Evolutionary conservation across 768 basidiomycete genomes (phyloP), one percentile per base, ranked within the genome.

Genomic region (Asterophora parasitica): DNA sequence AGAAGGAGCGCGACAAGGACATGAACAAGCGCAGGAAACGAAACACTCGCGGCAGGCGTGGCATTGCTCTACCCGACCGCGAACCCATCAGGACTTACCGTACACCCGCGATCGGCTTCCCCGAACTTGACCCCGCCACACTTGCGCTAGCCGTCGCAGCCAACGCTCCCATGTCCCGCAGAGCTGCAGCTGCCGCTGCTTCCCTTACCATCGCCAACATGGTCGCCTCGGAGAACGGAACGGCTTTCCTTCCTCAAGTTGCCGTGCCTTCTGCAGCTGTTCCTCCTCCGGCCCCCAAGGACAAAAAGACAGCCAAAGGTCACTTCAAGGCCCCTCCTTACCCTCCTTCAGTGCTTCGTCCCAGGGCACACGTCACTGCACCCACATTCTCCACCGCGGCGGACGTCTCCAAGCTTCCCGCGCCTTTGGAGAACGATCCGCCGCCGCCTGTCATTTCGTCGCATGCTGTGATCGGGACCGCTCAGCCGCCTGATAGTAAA

Each of bases 1-100:
- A 99, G 64, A 88, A 86, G 62, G 93, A 96, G 52, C 79, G 92
- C 50, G 96, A 99, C 65, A 92, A 93, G 69, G 93, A 97, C 55
- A 75, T 87, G 56, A 88, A 81, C 56, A 87, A 85, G 62, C 83
- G 92, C 51, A 73, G 90, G 38, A 88, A 92, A 60, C 82, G 89
- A 42, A 85, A 88, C 57, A 91, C 88, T 1, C 80, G 96, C 30
- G 85, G 85, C 3, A 73, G 87, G 46, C 72, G 88, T 26, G 91
- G 92, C 11, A 75, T 92, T 48, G 81, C 80, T 3, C 71, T 98
- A 19, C 94, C 96, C 0, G 96, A 99, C 61, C 83, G 95, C 36
- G 95, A 99, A 50, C 87, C 92, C 2, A 78, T 88, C 61, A 77
- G 91, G 65, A 98, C 96, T 5, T 88, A 86, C 67, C 84, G 96